Evolutionary conservation across 2,329 filamentous ascomycete genomes (phyloP).

Genomic region (Talaromyces sp.): DNA sequence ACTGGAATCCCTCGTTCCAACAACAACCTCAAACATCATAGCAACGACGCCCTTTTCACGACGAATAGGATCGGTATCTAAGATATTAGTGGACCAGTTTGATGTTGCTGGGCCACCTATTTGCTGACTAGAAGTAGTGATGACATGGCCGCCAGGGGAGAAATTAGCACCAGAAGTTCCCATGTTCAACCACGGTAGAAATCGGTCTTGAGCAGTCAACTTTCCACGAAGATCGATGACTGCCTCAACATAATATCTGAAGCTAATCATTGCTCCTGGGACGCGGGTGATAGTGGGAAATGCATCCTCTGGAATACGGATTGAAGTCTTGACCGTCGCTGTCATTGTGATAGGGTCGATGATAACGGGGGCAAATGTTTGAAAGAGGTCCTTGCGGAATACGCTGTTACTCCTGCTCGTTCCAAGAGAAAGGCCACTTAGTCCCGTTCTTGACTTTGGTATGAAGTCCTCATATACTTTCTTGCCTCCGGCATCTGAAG

Average conservation of each 20-base stretch:
- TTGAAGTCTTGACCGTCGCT: constrained; percentile 74
- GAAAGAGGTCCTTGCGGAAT: constrained; percentile 92
- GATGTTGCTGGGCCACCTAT: constrained; percentile 37
- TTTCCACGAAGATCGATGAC: constrained; percentile 89
- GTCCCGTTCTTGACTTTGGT: constrained; percentile 78
- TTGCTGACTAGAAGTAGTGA: constrained; percentile 30
- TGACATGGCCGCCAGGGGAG: constrained; percentile 40
- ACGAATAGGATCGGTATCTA: constrained; percentile 81
- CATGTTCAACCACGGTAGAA: constrained; percentile 55
- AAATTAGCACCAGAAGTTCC: constrained; percentile 46
- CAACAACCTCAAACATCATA: constrained; percentile 78
- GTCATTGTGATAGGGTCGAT: constrained; percentile 77
- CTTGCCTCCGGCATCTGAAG: constrained; percentile 64
- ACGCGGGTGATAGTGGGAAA: constrained; percentile 90
- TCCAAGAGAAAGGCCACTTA: constrained; percentile 80
- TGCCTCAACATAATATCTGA: constrained; percentile 90
- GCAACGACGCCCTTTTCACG: constrained; percentile 90
- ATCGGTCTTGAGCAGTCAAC: constrained; percentile 69
- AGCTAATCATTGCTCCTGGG: constrained; percentile 89
- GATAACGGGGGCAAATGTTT: constrained; percentile 82
- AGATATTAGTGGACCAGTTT: constrained; percentile 59
- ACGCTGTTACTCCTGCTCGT: constrained; percentile 83
- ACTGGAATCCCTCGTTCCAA: constrained; percentile 79
- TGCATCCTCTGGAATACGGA: constrained; percentile 82
- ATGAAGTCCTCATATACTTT: constrained; percentile 79